Base-by-base conservation (phyloP, 2,329 filamentous ascomycete species). In the Remersonia thermophila region DNA sequence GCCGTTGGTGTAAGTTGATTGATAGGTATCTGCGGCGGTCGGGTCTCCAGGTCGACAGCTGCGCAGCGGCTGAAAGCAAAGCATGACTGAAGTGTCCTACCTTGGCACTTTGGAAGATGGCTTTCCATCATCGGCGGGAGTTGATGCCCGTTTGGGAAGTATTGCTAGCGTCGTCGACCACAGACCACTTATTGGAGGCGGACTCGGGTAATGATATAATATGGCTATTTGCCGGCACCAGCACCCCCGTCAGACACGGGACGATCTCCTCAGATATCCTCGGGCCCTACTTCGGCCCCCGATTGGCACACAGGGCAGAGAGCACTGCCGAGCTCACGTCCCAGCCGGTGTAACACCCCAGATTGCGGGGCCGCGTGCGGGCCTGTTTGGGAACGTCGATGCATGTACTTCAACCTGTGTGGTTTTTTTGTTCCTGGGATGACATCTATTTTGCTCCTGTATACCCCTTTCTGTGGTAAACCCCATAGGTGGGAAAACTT, bases 31-130 rank as follows among this genome's bases (percentile, higher is more conserved):
- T 5, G 20, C 5, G 5, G 20, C 9, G 5, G 20, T 6, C 5
- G 30, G 28, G 33, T 14, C 20, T 13, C 14, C 4, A 18, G 16
- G 16, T 11, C 34, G 11, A 25, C 20, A 30, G 23, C 32, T 17
- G 16, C 23, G 20, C 10, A 15, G 30, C 41, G 42, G 42, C 39
- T 44, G 36, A 43, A 41, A 28, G 32, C 20, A 29, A 25, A 23
- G 15, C 20, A 31, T 25, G 5, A 23, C 30, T n/a, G n/a, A 15
- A 25, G 15, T 13, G 12, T 15, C 20, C 11, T 28, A 14, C 32
- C 46, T 51, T 49, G 48, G 48, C 48, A 50, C 44, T 49, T 44
- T 51, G 46, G 43, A 44, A 43, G 45, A 44, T 39, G 27, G 31
- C n/a, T n/a, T n/a, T 23, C 20, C 20, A 23, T 23, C 20, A 23